Evolutionary conservation across 148 eudicot species (phyloP), one percentile per base, ranked within the genome.

Genomic region (Drosera capensis): DNA sequence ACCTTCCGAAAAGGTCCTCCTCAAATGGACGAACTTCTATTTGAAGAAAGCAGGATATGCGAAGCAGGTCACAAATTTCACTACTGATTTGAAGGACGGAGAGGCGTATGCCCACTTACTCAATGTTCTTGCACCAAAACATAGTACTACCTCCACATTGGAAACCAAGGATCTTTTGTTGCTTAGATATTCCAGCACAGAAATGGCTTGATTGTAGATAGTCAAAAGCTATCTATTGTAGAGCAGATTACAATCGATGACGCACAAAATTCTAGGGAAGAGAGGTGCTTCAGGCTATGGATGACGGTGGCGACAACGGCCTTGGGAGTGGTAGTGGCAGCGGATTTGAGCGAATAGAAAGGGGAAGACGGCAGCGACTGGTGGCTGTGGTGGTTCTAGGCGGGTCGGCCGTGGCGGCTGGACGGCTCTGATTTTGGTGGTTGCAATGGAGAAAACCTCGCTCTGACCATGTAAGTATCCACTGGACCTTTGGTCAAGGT

Each of bases 281-380:
- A 86, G 64, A 73, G 93, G 73, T 75, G 93, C 67, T 86, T 78
- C 55, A 72, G 96, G 13, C 61, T 86, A 17, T 86, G 96, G 96
- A 78, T 86, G 51, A 86, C 78, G 62, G 81, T 92, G 56, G 87
- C 81, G 57, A 93, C 87, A 55, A 55, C 66, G 55, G 72, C 68
- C n/a, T n/a, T n/a, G n/a, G n/a, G n/a, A n/a, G n/a, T n/a, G n/a
- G n/a, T n/a, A n/a, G n/a, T n/a, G n/a, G n/a, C n/a, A n/a, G n/a
- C n/a, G n/a, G n/a, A n/a, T n/a, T n/a, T n/a, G n/a, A n/a, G n/a
- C n/a, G n/a, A n/a, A n/a, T n/a, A n/a, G n/a, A n/a, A n/a, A n/a
- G n/a, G n/a, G n/a, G n/a, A n/a, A n/a, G n/a, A n/a, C n/a, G n/a
- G n/a, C n/a, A n/a, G n/a, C n/a, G n/a, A n/a, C n/a, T n/a, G n/a